phyloP scores from a whole-genome alignment of 805 yeast genomes.

The Yarrowia phangngaensis region DNA sequence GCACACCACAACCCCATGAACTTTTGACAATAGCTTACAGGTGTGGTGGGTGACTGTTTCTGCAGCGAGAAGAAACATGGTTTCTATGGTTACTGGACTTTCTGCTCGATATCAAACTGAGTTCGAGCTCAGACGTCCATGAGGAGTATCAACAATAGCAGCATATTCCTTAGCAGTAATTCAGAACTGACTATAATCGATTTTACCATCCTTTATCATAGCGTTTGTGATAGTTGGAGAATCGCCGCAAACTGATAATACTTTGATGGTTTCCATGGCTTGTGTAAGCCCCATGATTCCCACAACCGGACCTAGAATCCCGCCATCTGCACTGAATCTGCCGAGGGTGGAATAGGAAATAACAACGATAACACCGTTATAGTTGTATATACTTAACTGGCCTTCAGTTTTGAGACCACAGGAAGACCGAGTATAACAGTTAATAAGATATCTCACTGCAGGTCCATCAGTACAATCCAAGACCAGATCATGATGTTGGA shows the following conservation, averaged over 20 bases:
- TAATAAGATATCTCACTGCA: conserved; percentile 74
- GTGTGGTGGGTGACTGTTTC: too few relatives aligned
- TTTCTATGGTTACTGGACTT: too few relatives aligned
- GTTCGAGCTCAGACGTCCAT: conserved; percentile 76
- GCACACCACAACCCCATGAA: conserved; percentile 19
- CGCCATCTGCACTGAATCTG: conserved; percentile 85
- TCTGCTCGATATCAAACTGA: conserved; percentile 71
- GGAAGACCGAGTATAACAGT: conserved; percentile 68
- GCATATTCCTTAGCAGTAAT: conserved; percentile 45
- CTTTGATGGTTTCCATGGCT: conserved; percentile 82
- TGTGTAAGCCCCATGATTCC: conserved; percentile 86
- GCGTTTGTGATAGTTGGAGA: conserved; percentile 49
- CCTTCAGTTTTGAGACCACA: conserved; percentile 88
- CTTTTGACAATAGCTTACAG: too few relatives aligned
- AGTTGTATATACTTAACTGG: conserved; percentile 75
- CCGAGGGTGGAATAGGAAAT: conserved; percentile 86
- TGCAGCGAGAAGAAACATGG: too few relatives aligned
- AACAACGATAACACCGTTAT: conserved; percentile 71
- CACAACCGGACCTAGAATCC: conserved; percentile 93
- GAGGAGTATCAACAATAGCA: conserved; percentile 30
- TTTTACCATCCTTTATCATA: conserved; percentile 45
- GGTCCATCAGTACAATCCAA: conserved; percentile 96
- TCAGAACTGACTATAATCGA: conserved; percentile 72
- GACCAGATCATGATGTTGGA: conserved; percentile 65
- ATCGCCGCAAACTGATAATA: conserved; percentile 63